Percentiles rank a stretch among this genome's conserved stretches.
phyloP scores from a whole-genome alignment of 805 yeast genomes.

The Groenewaldozyma salmanticensis region DNA sequence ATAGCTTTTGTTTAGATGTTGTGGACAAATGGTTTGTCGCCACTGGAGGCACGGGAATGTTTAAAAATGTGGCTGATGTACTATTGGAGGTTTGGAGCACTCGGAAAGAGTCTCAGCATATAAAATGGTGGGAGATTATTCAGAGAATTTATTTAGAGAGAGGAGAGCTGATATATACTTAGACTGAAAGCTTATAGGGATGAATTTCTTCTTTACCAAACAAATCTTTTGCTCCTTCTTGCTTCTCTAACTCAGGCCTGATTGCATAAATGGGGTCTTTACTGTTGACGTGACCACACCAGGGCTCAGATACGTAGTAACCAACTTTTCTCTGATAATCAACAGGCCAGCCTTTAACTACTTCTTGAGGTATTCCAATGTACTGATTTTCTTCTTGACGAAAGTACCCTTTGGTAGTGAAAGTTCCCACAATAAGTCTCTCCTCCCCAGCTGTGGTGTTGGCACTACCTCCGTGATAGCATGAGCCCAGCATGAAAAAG shows the following conservation, averaged over 20 bases:
- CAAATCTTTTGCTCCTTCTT: background rate
- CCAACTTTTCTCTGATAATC: constrained; percentile 1
- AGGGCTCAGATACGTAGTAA: constrained; percentile 3
- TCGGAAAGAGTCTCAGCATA: background rate
- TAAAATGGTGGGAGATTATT: background rate
- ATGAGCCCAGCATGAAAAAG: constrained; percentile 20
- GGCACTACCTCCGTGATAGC: constrained; percentile 24
- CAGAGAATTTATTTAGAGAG: background rate
- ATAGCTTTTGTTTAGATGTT: background rate
- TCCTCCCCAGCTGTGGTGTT: constrained; percentile 19
- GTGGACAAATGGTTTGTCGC: constrained; percentile 1
- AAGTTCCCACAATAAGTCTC: constrained; percentile 18
- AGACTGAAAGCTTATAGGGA: background rate
- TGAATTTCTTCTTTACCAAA: background rate
- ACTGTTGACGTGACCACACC: constrained; percentile 4
- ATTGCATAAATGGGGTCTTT: constrained; percentile 4
- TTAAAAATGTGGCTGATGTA: background rate
- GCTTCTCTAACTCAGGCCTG: background rate
- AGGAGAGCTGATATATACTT: background rate
- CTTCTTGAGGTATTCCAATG: constrained; percentile 10
- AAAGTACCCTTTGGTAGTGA: constrained; percentile 20
- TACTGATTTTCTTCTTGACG: constrained; percentile 26
- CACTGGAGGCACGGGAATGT: constrained; percentile 3
- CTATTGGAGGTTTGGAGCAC: background rate
- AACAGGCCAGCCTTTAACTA: constrained; percentile 2